A percentile compares a stretch with the other conserved stretches of the same genome.
These are phyloP conservation scores for Puccinellia tenuiflora DNA, from an alignment of 176 grass and related monocot genomes.

Conservation along the genomic window DNA sequence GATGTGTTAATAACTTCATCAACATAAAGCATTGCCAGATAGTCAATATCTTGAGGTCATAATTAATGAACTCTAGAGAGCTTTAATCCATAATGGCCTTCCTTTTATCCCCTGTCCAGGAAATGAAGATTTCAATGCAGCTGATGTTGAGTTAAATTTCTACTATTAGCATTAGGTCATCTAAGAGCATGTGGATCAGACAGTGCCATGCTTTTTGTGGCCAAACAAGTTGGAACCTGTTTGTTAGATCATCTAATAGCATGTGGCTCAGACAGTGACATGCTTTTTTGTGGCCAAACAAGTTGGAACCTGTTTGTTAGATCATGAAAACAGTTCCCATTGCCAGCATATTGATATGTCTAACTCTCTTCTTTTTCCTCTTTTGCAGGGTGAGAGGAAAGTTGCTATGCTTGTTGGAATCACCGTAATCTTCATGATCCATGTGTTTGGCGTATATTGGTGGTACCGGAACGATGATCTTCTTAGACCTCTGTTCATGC, in stretches of 20 bases:
- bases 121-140: background rate
- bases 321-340: constrained; percentile 7
- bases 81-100: background rate
- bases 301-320: constrained; percentile 8
- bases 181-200: background rate
- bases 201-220: constrained; percentile 3
- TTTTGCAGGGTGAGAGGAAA: constrained; percentile 88
- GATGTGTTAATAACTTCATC: background rate
- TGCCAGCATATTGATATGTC: constrained; percentile 13
- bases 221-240: constrained; percentile 6
- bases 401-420: constrained; percentile 71
- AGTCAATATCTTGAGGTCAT: constrained; percentile 10
- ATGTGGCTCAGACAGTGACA: background rate
- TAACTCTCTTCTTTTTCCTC: constrained; percentile 6
- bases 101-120: background rate
- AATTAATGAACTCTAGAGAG: background rate
- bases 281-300: constrained; percentile 12
- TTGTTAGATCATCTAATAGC: background rate
- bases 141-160: constrained; percentile 9
- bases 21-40: background rate
- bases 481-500: constrained; percentile 84
- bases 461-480: constrained; percentile 92
- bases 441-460: constrained; percentile 95
- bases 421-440: constrained; percentile 70
- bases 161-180: background rate